A percentile compares a stretch with the other conserved stretches of the same genome.
phyloP scores from a whole-genome alignment of 2,329 filamentous ascomycete species.

The Botryotinia convoluta region DNA sequence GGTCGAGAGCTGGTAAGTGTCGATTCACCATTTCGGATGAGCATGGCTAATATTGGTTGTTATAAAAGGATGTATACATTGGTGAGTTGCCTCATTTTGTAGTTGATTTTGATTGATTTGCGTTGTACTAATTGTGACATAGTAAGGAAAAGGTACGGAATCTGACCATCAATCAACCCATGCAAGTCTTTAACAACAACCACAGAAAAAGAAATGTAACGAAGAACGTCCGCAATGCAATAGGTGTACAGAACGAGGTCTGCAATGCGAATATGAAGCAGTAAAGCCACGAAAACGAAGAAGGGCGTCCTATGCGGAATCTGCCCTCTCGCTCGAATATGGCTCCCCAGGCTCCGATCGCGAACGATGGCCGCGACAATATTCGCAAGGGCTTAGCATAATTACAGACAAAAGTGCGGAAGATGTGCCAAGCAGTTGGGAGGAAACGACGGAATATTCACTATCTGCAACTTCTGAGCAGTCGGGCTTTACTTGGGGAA shows the following conservation, averaged over 20 bases:
- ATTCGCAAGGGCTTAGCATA: conserved; percentile 26
- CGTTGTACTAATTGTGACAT: conserved; percentile 26
- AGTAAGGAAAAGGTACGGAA: conserved; percentile 39
- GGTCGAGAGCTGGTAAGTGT: conserved; percentile 56
- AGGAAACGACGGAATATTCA: conserved; percentile 27
- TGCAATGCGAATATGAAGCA: conserved; percentile 37
- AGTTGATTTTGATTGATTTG: background rate
- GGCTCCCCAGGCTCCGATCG: conserved; percentile 26
- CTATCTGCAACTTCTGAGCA: conserved; percentile 29
- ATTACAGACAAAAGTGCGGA: conserved; percentile 17
- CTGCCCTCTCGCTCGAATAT: conserved; percentile 28
- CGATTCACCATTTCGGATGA: background rate
- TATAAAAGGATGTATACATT: conserved; percentile 36
- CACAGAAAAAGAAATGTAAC: conserved; percentile 40
- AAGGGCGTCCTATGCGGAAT: conserved; percentile 24
- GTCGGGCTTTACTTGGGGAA: conserved; percentile 27
- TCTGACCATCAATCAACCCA: background rate
- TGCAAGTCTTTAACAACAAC: conserved; percentile 21
- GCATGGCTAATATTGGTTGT: conserved; percentile 23
- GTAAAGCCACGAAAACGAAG: conserved; percentile 35
- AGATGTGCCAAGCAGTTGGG: conserved; percentile 28
- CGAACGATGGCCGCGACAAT: conserved; percentile 30
- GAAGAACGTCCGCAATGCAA: conserved; percentile 37
- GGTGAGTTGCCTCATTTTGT: conserved; percentile 29
- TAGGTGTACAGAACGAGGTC: conserved; percentile 34